Conservation (phyloP, 2,329 filamentous ascomycete genomes). For the Trichoderma cornu-damae region DNA sequence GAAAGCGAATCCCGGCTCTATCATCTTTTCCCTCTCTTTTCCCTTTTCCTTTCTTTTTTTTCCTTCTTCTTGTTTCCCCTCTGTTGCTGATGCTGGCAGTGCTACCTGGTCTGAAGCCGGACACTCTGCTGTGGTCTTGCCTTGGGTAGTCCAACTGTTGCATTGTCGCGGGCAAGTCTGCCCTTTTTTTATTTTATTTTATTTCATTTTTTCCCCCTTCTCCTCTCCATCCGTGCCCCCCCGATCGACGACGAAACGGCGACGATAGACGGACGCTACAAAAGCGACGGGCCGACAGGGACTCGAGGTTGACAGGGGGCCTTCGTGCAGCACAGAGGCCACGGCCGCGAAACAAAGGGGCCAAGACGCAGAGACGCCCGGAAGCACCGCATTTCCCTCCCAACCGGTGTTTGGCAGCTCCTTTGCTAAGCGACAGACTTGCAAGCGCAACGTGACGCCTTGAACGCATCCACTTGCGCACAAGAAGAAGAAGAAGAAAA, state of each 20-base stretch:
- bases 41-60: not conserved
- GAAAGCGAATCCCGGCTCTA: not conserved
- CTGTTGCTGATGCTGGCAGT: slow-evolving; percentile 1
- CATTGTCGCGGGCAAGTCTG: not conserved
- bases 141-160: not conserved
- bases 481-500: not conserved
- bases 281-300: slow-evolving; percentile 13
- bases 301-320: slow-evolving; percentile 12
- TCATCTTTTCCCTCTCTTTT: not conserved
- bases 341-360: slow-evolving; percentile 12
- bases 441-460: not conserved
- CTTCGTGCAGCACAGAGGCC: not conserved
- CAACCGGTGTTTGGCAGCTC: not conserved
- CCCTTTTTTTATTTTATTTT: not conserved
- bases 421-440: slow-evolving; percentile 1
- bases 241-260: slow-evolving; percentile 10
- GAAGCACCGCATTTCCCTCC: slow-evolving; percentile 8
- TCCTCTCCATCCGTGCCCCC: slow-evolving; percentile 1
- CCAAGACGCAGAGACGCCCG: not conserved
- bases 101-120: not conserved
- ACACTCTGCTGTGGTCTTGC: not conserved
- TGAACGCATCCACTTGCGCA: not conserved
- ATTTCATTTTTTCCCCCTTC: no score
- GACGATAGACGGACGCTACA: slow-evolving; percentile 13
- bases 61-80: not conserved